Evolutionary conservation across 225 moss, liverwort and hornwort species (phyloP), one percentile per base, ranked within the genome.

Genomic region (Pseudoscleropodium purum): DNA sequence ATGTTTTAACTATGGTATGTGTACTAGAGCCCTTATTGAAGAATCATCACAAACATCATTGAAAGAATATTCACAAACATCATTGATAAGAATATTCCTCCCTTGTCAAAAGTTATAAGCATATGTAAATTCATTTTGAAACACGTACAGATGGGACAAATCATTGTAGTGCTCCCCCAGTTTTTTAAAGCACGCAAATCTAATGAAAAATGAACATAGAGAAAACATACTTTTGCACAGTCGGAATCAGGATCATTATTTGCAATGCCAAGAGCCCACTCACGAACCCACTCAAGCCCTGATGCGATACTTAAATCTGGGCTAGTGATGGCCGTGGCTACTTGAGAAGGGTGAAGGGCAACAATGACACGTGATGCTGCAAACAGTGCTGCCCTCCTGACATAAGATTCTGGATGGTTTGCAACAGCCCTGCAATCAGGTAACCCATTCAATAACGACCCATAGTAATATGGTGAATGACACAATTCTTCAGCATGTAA

Each of bases 201-300:
- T 18, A 82, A 81, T 78, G 61, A 51, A 79, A 79, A 87, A 79
- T 86, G 72, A 49, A 51, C 52, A 78, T 43, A 79, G 67, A 80
- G 30, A 65, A 79, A 88, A 85, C 95, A 87, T 91, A 97, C 98
- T 87, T 90, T 84, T 87, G 95, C 90, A 92, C 96, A 96, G 86
- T 97, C 96, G 39, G 92, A 83, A 91, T 99, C 99, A 56, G 93
- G 85, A 89, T 99, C 99, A 76, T 91, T 95, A 60, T 92, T 91
- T 34, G 99, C 96, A 66, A 96, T 93, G 36, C 91, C 93, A 85
- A 99, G 93, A 83, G 96, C 95, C 99, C 99, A 99, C 91, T 95
- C 96, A 82, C 99, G 99, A 91, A 96, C 93, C 99, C 99, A 97
- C 90, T 97, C 97, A 70, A 99, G 93, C 79, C 95, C 95, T 78